Base-by-base conservation (phyloP, 345 rosid species). In the thale cress (Arabidopsis thaliana) region DNA sequence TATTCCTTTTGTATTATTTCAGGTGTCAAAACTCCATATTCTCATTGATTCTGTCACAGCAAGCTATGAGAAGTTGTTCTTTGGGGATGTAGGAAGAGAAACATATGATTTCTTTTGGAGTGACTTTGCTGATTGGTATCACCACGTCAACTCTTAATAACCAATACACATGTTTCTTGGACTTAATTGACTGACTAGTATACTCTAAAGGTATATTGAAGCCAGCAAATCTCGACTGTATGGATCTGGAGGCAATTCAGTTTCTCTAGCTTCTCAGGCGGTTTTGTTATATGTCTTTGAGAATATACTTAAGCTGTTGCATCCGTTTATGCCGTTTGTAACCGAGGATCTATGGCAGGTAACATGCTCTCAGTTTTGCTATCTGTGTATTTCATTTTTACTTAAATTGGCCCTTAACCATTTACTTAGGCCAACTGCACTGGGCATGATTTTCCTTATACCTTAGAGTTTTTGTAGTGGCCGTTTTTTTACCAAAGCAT, bases 281-380 rank as follows among this genome's bases (percentile, higher is more conserved):
- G 95, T 91, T 81, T 82, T 91, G 41, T 78, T 94, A 56, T 90
- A 94, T 79, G 91, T 90, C 77, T 94, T 91, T 67, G 92, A 88
- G 83, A 88, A 86, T 68, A 82, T 88, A 78, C 87, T 94, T 71
- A 91, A 90, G 80, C 79, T 94, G 83, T 84, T 94, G 34, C 98
- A 94, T 82, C 98, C 98, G 3, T 94, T 94, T 79, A 94, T 94
- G 97, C 98, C 98, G 9, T 94, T 94, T 69, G 98, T 94, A 45
- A 94, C 95, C 0, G 97, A 94, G 80, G 92, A 87, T 65, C 87
- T 91, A n/a, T 94, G 97, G 98, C 98, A 91, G 96, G 98, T 94
- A 72, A 16, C 68, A 13, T 48, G 65, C 37, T 66, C 73, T 42
- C 59, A 9, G 7, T 13, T 40, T 14, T 70, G 36, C 60, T 38